Percentiles rank a stretch among this genome's conserved stretches.
Conservation (phyloP, 805 yeast species). For the Starmerella asiatica region DNA sequence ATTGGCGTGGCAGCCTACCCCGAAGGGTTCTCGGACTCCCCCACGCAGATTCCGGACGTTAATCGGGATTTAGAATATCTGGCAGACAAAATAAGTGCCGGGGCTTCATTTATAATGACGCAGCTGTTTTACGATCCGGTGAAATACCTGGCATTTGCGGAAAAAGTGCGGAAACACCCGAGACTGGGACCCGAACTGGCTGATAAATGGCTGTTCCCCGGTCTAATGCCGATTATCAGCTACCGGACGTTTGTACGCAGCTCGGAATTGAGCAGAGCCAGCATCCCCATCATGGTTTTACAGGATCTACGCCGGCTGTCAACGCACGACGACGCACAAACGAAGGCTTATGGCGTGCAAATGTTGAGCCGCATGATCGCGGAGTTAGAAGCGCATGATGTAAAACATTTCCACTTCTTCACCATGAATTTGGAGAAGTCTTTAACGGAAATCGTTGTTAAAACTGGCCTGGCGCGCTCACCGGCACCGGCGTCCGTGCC, state of each 20-base stretch:
- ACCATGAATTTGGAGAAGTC: slow-evolving; percentile 87
- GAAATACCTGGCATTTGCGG: slow-evolving; percentile 68
- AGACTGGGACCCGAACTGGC: slow-evolving; percentile 45
- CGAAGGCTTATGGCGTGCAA: slow-evolving; percentile 72
- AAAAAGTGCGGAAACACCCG: slow-evolving; percentile 41
- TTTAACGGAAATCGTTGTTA: slow-evolving; percentile 67
- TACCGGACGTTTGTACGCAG: slow-evolving; percentile 84
- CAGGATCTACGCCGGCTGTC: slow-evolving; percentile 47
- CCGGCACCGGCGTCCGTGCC: slow-evolving; percentile 5
- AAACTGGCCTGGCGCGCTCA: slow-evolving; percentile 33
- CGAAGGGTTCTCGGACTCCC: slow-evolving; percentile 90
- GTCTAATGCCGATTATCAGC: slow-evolving; percentile 94
- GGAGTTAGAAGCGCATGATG: slow-evolving; percentile 44
- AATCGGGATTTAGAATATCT: slow-evolving; percentile 61
- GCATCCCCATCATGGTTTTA: slow-evolving; percentile 60
- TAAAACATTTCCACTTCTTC: slow-evolving; percentile 85
- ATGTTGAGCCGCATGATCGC: slow-evolving; percentile 69
- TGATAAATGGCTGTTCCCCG: slow-evolving; percentile 81
- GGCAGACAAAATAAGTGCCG: slow-evolving; percentile 77
- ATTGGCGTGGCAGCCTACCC: slow-evolving; percentile 97
- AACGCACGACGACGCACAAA: slow-evolving; percentile 83
- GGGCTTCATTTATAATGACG: slow-evolving; percentile 87
- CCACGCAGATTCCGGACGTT: slow-evolving; percentile 55
- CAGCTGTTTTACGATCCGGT: slow-evolving; percentile 84
- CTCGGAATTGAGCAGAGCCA: slow-evolving; percentile 82